phyloP scores from a whole-genome alignment of 2,329 filamentous ascomycete genomes.

The Phialocephala subalpina region DNA sequence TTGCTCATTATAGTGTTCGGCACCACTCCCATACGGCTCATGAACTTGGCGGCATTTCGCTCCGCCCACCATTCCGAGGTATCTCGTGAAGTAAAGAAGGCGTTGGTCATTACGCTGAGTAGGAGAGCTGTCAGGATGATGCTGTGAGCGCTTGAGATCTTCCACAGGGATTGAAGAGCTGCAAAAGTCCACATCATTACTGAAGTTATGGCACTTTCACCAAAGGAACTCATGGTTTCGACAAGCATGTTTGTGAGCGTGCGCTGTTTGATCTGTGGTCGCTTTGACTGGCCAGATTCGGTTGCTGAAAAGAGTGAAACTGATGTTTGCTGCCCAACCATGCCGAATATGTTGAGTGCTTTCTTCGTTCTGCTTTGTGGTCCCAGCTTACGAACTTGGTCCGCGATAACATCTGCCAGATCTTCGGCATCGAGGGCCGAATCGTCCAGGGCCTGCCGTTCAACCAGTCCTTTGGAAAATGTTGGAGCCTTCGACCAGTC shows the following conservation, averaged over 20 bases:
- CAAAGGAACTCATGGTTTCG: slow-evolving; percentile 76
- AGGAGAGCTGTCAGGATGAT: slow-evolving; percentile 75
- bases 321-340: slow-evolving; percentile 73
- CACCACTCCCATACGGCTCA: slow-evolving; percentile 80
- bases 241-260: slow-evolving; percentile 73
- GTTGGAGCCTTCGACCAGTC: slow-evolving; percentile 79
- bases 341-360: slow-evolving; percentile 81
- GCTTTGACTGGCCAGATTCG: slow-evolving; percentile 53
- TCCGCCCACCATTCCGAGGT: slow-evolving; percentile 86
- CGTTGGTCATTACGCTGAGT: slow-evolving; percentile 75
- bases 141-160: slow-evolving; percentile 75
- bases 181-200: slow-evolving; percentile 81
- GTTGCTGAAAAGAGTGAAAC: slow-evolving; percentile 64
- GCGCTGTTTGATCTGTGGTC: slow-evolving; percentile 66
- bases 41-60: slow-evolving; percentile 79
- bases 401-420: slow-evolving; percentile 77
- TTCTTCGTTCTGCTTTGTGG: slow-evolving; percentile 78
- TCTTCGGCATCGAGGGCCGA: slow-evolving; percentile 76
- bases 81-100: slow-evolving; percentile 77
- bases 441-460: slow-evolving; percentile 78
- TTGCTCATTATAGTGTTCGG: slow-evolving; percentile 85
- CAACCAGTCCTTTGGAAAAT: slow-evolving; percentile 67
- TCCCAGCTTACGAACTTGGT: slow-evolving; percentile 79
- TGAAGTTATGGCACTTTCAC: slow-evolving; percentile 77
- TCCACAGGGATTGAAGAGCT: slow-evolving; percentile 69